A percentile compares a stretch with the other conserved stretches of the same genome.
These are phyloP conservation scores for Rubus idaeus DNA, from an alignment of 306 rosid species.

Conservation along the genomic window DNA sequence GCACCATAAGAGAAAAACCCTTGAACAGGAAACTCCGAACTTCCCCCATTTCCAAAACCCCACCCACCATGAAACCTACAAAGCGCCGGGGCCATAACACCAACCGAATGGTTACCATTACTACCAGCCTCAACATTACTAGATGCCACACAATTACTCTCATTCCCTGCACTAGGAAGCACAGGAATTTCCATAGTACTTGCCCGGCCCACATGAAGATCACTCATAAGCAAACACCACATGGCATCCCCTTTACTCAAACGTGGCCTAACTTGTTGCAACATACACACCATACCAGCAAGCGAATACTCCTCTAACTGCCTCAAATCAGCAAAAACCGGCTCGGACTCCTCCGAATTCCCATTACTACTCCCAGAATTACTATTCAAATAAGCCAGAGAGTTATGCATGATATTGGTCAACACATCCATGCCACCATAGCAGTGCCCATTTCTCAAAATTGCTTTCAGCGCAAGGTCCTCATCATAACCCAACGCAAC, in stretches of 20 bases:
- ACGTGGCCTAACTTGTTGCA: conserved; percentile 77
- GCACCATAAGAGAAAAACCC: conserved; percentile 56
- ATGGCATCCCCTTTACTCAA: conserved; percentile 92
- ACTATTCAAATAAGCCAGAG: conserved; percentile 66
- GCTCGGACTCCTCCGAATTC: conserved; percentile 56
- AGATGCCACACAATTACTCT: conserved; percentile 28
- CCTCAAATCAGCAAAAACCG: conserved; percentile 67
- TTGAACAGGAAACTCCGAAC: conserved; percentile 53
- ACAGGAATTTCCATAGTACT: conserved; percentile 74
- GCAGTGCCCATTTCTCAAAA: conserved; percentile 78
- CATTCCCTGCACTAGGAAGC: conserved; percentile 38
- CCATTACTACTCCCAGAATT: conserved; percentile 33
- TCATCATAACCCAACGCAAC: conserved; percentile 75
- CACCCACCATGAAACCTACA: conserved; percentile 94
- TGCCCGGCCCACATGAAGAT: conserved; percentile 89
- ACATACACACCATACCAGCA: conserved; percentile 80
- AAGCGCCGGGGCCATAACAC: conserved; percentile 53
- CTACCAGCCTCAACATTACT: conserved; percentile 40
- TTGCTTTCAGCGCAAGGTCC: conserved; percentile 63
- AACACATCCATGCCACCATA: conserved; percentile 83
- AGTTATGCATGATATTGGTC: conserved; percentile 70
- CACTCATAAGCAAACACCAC: conserved; percentile 97
- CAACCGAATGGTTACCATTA: conserved; percentile 42
- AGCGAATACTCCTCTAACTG: conserved; percentile 83
- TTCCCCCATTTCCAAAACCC: conserved; percentile 80